A percentile compares a stretch with the other conserved stretches of the same genome.
These are phyloP conservation scores for Beauveria sp. DNA, from an alignment of 2,329 filamentous ascomycete species.

Conservation along the genomic window DNA sequence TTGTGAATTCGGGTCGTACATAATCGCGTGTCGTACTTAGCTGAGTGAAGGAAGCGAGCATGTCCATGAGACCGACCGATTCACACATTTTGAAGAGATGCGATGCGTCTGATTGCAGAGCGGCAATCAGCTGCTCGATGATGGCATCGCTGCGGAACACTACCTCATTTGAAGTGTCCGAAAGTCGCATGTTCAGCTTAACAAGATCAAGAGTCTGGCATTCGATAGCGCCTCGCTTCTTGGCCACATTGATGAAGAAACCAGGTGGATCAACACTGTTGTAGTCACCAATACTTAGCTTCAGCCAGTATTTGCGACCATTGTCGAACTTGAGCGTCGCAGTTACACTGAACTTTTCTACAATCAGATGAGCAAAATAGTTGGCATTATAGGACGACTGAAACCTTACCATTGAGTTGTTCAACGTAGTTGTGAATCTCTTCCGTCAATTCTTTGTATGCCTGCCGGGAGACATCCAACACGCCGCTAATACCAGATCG, in stretches of 20 bases:
- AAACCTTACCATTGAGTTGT: conserved; percentile 51
- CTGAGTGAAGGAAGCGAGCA: conserved; percentile 71
- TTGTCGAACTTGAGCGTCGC: conserved; percentile 69
- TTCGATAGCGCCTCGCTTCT: conserved; percentile 68
- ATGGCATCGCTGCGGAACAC: conserved; percentile 73
- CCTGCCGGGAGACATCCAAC: conserved; percentile 79
- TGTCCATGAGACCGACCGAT: conserved; percentile 78
- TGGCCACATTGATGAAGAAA: conserved; percentile 68
- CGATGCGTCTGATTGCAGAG: conserved; percentile 65
- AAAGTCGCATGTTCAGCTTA: conserved; percentile 71
- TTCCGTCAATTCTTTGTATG: conserved; percentile 80
- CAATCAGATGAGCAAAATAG: neutral
- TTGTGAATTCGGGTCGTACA: conserved; percentile 59
- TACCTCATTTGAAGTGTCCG: conserved; percentile 76
- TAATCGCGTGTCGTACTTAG: conserved; percentile 55
- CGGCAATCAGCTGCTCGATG: conserved; percentile 61
- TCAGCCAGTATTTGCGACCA: conserved; percentile 71
- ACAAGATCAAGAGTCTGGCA: conserved; percentile 81
- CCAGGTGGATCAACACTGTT: conserved; percentile 53
- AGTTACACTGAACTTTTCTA: conserved; percentile 49
- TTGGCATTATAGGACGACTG: neutral
- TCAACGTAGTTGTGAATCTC: conserved; percentile 67
- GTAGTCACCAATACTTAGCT: conserved; percentile 54
- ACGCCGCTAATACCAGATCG: conserved; percentile 78
- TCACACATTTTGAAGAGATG: conserved; percentile 79